These are phyloP conservation scores for Saturnispora sanitii DNA, from an alignment of 805 yeast species.

Conservation along the genomic window DNA sequence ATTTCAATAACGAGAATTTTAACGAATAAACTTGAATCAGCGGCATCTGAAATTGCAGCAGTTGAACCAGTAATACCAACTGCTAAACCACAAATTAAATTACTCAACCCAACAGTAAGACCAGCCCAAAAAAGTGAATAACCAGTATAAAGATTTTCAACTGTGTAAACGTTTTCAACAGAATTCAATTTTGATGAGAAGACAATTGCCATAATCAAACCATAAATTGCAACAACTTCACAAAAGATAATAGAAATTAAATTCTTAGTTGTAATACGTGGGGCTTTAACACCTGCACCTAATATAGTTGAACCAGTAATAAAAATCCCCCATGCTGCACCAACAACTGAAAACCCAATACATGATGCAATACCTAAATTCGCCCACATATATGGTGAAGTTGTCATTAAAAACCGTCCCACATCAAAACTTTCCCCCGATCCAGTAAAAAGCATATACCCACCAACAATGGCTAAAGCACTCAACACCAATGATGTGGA, in stretches of 20 bases:
- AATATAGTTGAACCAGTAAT: conserved; percentile 88
- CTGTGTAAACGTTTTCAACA: conserved; percentile 61
- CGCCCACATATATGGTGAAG: conserved; percentile 98
- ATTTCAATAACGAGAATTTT: conserved; percentile 95
- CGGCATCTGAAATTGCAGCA: conserved; percentile 98
- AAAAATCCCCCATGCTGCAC: conserved; percentile 99
- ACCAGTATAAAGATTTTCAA: conserved; percentile 87
- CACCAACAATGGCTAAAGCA: conserved; percentile 12
- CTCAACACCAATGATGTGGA: background rate
- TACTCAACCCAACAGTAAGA: conserved; percentile 85
- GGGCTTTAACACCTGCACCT: conserved; percentile 98
- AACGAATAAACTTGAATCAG: conserved; percentile 89
- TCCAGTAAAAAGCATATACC: conserved; percentile 71
- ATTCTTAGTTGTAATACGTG: conserved; percentile 94
- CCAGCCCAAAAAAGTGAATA: conserved; percentile 98
- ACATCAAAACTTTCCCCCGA: conserved; percentile 87
- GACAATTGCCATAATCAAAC: conserved; percentile 94
- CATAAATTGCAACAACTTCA: conserved; percentile 98
- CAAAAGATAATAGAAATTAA: conserved; percentile 94
- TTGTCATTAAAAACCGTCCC: conserved; percentile 73
- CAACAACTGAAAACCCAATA: conserved; percentile 89
- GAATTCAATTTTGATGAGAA: conserved; percentile 79
- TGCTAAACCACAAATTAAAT: conserved; percentile 91
- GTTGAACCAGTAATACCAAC: conserved; percentile 97
- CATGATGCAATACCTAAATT: conserved; percentile 79